phyloP scores from a whole-genome alignment of 2,329 filamentous ascomycete species.

The Leptographium radiaticola region DNA sequence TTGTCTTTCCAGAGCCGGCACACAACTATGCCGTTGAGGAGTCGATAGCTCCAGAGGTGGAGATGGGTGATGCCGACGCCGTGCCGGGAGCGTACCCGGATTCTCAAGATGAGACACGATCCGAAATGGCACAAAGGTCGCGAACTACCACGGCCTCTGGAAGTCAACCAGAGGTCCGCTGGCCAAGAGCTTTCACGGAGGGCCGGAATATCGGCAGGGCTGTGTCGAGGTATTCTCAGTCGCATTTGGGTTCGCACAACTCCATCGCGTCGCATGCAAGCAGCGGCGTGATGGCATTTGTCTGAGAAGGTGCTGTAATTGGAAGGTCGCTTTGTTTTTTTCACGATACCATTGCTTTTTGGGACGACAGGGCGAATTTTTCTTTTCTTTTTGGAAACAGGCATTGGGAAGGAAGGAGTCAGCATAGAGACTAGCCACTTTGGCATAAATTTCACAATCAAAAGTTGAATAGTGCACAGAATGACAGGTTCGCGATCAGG shows the following conservation, averaged over 20 bases:
- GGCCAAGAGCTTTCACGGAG: background rate
- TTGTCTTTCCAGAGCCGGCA: background rate
- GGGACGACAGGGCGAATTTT: no score
- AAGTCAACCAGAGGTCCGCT: background rate
- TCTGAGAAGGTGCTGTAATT: background rate
- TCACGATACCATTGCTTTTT: no score
- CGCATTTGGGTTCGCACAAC: conserved; percentile 5
- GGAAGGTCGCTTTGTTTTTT: background rate
- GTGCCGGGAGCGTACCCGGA: background rate
- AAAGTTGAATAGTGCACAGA: no score
- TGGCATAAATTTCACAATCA: no score
- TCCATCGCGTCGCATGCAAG: conserved; percentile 7
- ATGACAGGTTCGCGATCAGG: no score
- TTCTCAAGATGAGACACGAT: background rate
- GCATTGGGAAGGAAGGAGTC: no score
- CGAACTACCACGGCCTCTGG: background rate
- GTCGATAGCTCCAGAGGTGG: background rate
- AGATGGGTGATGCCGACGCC: background rate
- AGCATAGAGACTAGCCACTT: no score
- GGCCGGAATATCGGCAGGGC: conserved; percentile 5
- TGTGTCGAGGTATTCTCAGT: conserved; percentile 8
- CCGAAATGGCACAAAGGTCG: background rate
- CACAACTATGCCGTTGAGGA: background rate
- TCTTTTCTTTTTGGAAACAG: no score
- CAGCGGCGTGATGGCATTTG: conserved; percentile 8